Percentiles rank a stretch among this genome's conserved stretches.
phyloP scores from a whole-genome alignment of 1,284 basidiomycete genomes.

The Apiotrichum porosum region DNA sequence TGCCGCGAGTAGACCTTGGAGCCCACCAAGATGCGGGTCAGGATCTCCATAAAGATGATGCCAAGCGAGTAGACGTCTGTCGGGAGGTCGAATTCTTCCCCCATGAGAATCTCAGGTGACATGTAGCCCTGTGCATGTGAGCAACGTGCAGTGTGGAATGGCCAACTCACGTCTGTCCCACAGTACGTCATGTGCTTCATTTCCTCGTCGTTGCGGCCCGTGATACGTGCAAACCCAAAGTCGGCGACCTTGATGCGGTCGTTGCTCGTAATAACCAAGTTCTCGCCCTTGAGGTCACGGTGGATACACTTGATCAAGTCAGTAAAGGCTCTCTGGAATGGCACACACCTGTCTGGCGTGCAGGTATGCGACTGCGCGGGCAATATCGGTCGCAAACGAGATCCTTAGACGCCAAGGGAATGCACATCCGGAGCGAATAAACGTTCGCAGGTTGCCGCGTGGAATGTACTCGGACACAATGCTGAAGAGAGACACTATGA shows the following conservation, averaged over 20 bases:
- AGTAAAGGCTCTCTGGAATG: not conserved
- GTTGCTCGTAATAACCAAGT: conserved; percentile 88
- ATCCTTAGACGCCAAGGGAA: conserved; percentile 87
- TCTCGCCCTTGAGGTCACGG: conserved; percentile 90
- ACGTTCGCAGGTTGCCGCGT: conserved; percentile 71
- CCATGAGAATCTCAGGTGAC: conserved; percentile 83
- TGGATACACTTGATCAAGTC: conserved; percentile 56
- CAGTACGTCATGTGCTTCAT: conserved; percentile 89
- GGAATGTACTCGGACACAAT: conserved; percentile 81
- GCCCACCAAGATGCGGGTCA: conserved; percentile 77
- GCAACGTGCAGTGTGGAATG: not conserved
- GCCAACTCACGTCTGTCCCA: conserved; percentile 76
- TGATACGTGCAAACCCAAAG: conserved; percentile 80
- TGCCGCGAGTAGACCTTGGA: conserved; percentile 66
- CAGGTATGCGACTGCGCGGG: conserved; percentile 90
- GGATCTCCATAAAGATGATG: conserved; percentile 90
- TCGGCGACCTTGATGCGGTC: conserved; percentile 94
- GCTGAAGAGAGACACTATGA: too few relatives aligned
- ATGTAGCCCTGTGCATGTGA: conserved; percentile 42
- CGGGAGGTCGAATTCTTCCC: conserved; percentile 83
- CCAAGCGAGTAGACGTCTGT: conserved; percentile 94
- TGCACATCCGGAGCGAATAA: conserved; percentile 67
- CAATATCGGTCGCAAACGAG: conserved; percentile 89
- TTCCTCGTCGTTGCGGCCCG: conserved; percentile 84
- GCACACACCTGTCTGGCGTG: conserved; percentile 77